phyloP scores from a whole-genome alignment of 805 yeast genomes.

The Teunomyces cretensis region DNA sequence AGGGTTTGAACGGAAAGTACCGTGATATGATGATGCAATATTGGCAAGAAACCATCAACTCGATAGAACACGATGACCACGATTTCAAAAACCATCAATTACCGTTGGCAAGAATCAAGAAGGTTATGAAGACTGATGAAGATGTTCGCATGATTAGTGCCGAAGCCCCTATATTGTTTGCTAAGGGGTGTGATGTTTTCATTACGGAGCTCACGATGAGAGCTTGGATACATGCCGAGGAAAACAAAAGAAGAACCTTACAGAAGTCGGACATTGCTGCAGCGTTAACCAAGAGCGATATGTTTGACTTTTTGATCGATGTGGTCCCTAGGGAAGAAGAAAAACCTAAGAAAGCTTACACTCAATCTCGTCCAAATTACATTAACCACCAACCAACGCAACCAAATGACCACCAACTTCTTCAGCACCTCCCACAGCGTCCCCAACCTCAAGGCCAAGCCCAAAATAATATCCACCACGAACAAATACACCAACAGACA shows the following conservation, averaged over 20 bases:
- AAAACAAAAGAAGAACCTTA: constrained; percentile 88
- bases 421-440: constrained; percentile 11
- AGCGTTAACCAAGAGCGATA: constrained; percentile 89
- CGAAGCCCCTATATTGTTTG: constrained; percentile 96
- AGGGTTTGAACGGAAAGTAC: constrained; percentile 78
- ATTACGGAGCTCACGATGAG: constrained; percentile 97
- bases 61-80: constrained; percentile 83
- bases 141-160: constrained; percentile 98
- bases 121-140: constrained; percentile 97
- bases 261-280: constrained; percentile 95
- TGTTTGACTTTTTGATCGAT: constrained; percentile 96
- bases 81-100: constrained; percentile 92
- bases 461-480: constrained; percentile 7
- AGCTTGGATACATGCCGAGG: constrained; percentile 99
- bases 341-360: constrained; percentile 43
- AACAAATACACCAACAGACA: background rate
- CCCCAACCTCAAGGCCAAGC: constrained; percentile 8
- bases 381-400: background rate
- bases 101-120: constrained; percentile 94
- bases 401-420: background rate
- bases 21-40: constrained; percentile 90
- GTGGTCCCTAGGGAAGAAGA: constrained; percentile 91
- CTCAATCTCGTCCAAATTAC: constrained; percentile 20
- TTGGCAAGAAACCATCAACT: constrained; percentile 95
- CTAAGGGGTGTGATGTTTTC: constrained; percentile 96